Conservation (phyloP, 2,329 filamentous ascomycete species). For the Exophiala alcalophila region DNA sequence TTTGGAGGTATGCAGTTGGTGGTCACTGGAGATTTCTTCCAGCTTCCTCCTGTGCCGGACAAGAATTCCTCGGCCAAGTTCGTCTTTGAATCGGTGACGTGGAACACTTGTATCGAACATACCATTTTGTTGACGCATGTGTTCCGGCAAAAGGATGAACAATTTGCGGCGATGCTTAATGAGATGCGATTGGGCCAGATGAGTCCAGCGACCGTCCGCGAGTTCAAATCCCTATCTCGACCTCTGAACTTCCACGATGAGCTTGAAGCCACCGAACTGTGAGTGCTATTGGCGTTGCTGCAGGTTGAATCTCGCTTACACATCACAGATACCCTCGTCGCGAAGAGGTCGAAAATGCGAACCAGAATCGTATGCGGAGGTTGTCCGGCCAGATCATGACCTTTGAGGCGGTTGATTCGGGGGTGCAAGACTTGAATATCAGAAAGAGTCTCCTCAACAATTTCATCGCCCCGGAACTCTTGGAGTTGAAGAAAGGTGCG, state of each 20-base stretch:
- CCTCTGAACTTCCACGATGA: slow-evolving; percentile 70
- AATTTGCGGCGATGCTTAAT: slow-evolving; percentile 93
- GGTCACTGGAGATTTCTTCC: slow-evolving; percentile 97
- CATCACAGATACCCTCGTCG: slow-evolving; percentile 73
- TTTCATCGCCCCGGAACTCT: slow-evolving; percentile 83
- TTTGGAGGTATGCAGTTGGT: slow-evolving; percentile 96
- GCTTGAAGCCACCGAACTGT: slow-evolving; percentile 80
- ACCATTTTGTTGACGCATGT: slow-evolving; percentile 94
- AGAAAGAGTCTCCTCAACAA: slow-evolving; percentile 78
- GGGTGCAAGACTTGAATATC: slow-evolving; percentile 62
- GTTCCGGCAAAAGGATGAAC: slow-evolving; percentile 88
- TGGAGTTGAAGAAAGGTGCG: slow-evolving; percentile 83
- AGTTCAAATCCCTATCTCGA: slow-evolving; percentile 71
- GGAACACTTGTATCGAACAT: slow-evolving; percentile 89
- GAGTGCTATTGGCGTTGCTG: slow-evolving; percentile 32
- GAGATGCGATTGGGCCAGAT: slow-evolving; percentile 92
- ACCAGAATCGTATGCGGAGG: slow-evolving; percentile 67
- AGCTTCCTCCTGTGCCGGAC: slow-evolving; percentile 90
- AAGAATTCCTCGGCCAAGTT: slow-evolving; percentile 73
- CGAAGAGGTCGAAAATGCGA: slow-evolving; percentile 83
- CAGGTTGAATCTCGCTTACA: slow-evolving; percentile 1
- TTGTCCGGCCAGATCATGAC: slow-evolving; percentile 65
- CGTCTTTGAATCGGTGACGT: slow-evolving; percentile 86
- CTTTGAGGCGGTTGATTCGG: slow-evolving; percentile 73
- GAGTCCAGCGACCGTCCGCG: slow-evolving; percentile 68